Evolutionary conservation across 805 yeast genomes (phyloP).

Genomic region (Zygoascus biomembranicola): DNA sequence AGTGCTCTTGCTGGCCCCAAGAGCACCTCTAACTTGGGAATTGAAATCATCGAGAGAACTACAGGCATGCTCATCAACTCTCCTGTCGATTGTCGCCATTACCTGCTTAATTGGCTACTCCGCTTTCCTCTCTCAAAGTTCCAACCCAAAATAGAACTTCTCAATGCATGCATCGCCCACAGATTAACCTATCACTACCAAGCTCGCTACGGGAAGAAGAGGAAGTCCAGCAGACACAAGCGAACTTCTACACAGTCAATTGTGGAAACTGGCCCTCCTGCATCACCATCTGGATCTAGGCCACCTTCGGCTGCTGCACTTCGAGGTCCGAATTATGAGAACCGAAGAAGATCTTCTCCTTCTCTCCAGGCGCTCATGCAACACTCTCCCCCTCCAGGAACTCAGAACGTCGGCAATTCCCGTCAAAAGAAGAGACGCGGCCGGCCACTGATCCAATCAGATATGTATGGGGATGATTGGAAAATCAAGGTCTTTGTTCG

Average conservation of each 20-base stretch:
- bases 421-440: slow-evolving; percentile 1
- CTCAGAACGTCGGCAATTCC: not conserved
- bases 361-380: not conserved
- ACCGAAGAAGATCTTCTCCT: not conserved
- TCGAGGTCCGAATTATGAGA: not conserved
- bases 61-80: slow-evolving; percentile 59
- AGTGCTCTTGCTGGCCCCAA: slow-evolving; percentile 30
- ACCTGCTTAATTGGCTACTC: slow-evolving; percentile 50
- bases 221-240: slow-evolving; percentile 5
- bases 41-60: slow-evolving; percentile 59
- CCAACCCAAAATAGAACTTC: slow-evolving; percentile 47
- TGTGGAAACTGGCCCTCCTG: not conserved
- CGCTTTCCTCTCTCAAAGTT: slow-evolving; percentile 38
- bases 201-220: not conserved
- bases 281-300: not conserved
- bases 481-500: slow-evolving; percentile 61
- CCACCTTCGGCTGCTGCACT: not conserved
- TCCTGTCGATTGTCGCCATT: slow-evolving; percentile 33
- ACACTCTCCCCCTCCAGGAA: not conserved
- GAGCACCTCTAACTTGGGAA: slow-evolving; percentile 47
- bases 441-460: slow-evolving; percentile 26
- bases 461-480: slow-evolving; percentile 76
- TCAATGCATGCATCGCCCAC: slow-evolving; percentile 72
- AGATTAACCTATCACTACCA: slow-evolving; percentile 43
- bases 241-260: not conserved